Evolutionary conservation across 2,329 filamentous ascomycete genomes (phyloP).

Genomic region (Xylaria polymorpha): DNA sequence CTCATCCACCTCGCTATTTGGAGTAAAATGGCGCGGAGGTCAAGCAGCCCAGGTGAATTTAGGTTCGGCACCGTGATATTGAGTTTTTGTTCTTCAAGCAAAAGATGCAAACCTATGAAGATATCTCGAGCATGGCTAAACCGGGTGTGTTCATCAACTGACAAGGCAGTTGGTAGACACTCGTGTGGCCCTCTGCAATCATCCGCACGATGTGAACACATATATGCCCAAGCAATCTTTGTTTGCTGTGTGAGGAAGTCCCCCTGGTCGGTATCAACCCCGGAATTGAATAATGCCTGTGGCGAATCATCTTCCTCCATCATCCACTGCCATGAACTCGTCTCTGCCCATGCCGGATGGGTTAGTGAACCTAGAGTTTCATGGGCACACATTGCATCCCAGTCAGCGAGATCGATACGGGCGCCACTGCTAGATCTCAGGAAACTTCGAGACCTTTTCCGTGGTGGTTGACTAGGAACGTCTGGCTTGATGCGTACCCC

Average conservation of each 20-base stretch:
- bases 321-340: constrained; percentile 77
- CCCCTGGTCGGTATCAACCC: constrained; percentile 42
- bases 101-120: constrained; percentile 81
- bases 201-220: constrained; percentile 68
- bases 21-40: constrained; percentile 78
- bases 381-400: constrained; percentile 60
- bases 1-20: constrained; percentile 86
- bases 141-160: constrained; percentile 65
- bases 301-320: constrained; percentile 64
- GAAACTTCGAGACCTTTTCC: constrained; percentile 44
- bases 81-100: constrained; percentile 91
- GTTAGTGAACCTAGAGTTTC: constrained; percentile 62
- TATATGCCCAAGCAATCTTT: constrained; percentile 72
- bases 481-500: constrained; percentile 52
- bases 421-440: constrained; percentile 50
- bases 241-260: constrained; percentile 64
- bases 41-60: constrained; percentile 57
- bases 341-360: constrained; percentile 69
- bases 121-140: constrained; percentile 73
- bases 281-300: constrained; percentile 45
- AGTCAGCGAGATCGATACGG: constrained; percentile 52
- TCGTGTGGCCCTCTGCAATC: constrained; percentile 64
- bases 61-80: constrained; percentile 66
- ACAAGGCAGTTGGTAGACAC: constrained; percentile 72
- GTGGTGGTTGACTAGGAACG: constrained; percentile 39